These are phyloP conservation scores for Apiospora arundinis DNA, from an alignment of 2,329 filamentous ascomycete species.

Conservation along the genomic window DNA sequence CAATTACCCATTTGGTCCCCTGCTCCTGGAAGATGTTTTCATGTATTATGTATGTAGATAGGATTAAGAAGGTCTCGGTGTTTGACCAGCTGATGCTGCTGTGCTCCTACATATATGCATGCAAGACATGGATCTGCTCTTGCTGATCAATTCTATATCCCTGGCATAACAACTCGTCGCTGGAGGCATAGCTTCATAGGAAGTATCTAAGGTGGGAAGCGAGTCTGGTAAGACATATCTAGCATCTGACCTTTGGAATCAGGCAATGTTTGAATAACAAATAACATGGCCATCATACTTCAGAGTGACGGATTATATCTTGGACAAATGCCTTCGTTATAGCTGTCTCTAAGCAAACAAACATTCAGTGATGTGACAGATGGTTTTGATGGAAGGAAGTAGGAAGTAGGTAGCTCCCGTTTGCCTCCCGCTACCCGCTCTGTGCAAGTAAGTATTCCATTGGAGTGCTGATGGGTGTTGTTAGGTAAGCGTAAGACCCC, in stretches of 20 bases:
- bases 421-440: background rate
- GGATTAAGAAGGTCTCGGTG: conserved; percentile 18
- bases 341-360: background rate
- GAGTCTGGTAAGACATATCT: background rate
- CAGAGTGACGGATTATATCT: background rate
- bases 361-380: background rate
- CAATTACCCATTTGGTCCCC: conserved; percentile 6
- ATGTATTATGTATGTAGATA: background rate
- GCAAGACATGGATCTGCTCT: conserved; percentile 17
- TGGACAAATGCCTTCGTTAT: background rate
- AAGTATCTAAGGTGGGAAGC: background rate
- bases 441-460: too few relatives aligned
- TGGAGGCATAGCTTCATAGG: background rate
- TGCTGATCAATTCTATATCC: conserved; percentile 7
- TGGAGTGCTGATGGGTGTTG: too few relatives aligned
- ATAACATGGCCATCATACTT: background rate
- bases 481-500: conserved; percentile 2
- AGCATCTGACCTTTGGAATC: background rate
- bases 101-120: conserved; percentile 12
- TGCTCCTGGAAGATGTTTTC: background rate
- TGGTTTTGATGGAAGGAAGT: background rate
- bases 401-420: background rate
- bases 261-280: background rate
- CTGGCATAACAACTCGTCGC: background rate
- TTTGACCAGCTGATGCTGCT: conserved; percentile 16